Conservation (phyloP, 1,284 basidiomycete species). For the Ganoderma resinaceum region DNA sequence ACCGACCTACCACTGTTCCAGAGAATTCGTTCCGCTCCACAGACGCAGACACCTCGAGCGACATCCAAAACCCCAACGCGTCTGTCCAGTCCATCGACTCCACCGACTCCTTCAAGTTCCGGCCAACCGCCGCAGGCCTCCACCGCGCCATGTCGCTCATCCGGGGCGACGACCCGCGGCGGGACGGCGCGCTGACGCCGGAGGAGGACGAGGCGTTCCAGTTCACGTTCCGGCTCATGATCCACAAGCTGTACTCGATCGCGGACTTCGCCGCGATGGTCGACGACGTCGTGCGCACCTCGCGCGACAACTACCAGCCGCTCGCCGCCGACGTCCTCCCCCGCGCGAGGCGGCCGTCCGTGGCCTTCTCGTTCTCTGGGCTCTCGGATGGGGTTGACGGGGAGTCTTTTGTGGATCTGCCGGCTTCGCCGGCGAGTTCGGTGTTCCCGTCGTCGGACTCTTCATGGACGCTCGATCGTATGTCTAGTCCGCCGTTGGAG, state of each 20-base stretch:
- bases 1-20: background rate
- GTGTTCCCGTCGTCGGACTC: constrained; percentile 22
- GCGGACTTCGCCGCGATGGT: constrained; percentile 69
- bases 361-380: constrained; percentile 12
- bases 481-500: constrained; percentile 6
- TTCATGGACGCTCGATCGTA: constrained; percentile 15
- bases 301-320: constrained; percentile 41
- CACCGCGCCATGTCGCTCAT: constrained; percentile 27
- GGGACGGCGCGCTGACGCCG: constrained; percentile 1
- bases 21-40: background rate
- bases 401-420: constrained; percentile 17
- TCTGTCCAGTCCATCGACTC: constrained; percentile 20
- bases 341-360: constrained; percentile 13
- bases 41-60: background rate
- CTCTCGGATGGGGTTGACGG: background rate
- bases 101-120: constrained; percentile 20
- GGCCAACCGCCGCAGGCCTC: constrained; percentile 25
- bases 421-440: constrained; percentile 13
- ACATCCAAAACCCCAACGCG: constrained; percentile 1
- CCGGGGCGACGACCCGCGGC: constrained; percentile 15
- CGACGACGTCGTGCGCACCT: constrained; percentile 58
- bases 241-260: constrained; percentile 67
- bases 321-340: constrained; percentile 11
- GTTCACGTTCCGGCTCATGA: constrained; percentile 71
- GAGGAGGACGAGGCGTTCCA: constrained; percentile 31